Evolutionary conservation across 345 rosid genomes (phyloP).

Genomic region (Rhodamnia rubescens): DNA sequence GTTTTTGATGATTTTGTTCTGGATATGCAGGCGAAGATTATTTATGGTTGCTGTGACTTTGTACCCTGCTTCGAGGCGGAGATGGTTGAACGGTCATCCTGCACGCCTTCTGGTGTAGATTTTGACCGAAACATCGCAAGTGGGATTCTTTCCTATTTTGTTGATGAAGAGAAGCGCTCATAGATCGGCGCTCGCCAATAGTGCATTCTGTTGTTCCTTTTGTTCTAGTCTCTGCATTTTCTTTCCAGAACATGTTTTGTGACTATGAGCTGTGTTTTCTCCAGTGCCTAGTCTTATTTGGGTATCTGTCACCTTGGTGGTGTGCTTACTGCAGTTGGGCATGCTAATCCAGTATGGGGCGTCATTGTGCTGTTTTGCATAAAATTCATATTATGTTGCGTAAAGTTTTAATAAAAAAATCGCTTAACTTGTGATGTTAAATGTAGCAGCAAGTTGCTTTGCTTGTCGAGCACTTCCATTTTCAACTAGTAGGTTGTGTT

Average conservation of each 20-base stretch:
- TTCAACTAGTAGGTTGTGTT: background rate
- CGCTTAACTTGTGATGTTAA: background rate
- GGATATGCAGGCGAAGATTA: background rate
- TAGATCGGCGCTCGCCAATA: background rate
- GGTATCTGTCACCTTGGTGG: background rate
- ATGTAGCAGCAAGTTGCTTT: background rate
- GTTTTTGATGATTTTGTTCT: background rate
- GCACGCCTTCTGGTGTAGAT: background rate
- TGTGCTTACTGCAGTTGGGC: background rate
- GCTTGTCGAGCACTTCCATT: background rate
- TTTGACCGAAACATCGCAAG: background rate
- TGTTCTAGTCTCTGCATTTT: background rate
- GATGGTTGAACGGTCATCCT: background rate
- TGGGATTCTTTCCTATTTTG: background rate
- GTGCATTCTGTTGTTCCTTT: background rate
- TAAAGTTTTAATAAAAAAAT: background rate
- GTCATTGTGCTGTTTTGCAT: background rate
- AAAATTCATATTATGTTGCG: background rate
- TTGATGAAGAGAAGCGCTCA: background rate
- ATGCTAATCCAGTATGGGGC: background rate
- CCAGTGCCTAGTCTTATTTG: background rate
- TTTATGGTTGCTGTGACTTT: background rate
- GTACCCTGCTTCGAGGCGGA: background rate
- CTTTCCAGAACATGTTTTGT: background rate
- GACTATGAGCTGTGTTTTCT: background rate